Evolutionary conservation across 1,284 basidiomycete species (phyloP), one percentile per base, ranked within the genome.

Genomic region (Boletus hoseneyae): DNA sequence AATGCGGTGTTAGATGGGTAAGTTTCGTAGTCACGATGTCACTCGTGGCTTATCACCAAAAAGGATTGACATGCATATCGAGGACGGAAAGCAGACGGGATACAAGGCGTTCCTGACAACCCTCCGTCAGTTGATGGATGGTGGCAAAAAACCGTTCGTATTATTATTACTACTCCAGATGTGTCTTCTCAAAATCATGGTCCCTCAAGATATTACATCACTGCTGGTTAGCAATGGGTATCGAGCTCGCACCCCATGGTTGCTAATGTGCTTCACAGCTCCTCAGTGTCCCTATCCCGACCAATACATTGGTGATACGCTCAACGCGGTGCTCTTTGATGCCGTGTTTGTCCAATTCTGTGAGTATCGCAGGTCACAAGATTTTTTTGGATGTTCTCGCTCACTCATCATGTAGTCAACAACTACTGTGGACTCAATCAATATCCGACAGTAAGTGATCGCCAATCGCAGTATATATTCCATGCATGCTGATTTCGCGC

Each of bases 251-350:
- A n/a, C 4, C 0, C 3, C 15, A 9, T 33, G 12, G n/a, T 11
- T 25, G 11, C 23, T 47, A 15, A 27, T 19, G 3, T n/a, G 13
- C 1, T 25, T 3, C 16, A 23, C 33, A 54, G 82, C 83, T 0
- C 82, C 81, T 5, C 83, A 85, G 56, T 85, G 83, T 61, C 79
- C 79, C 6, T 85, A 72, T 71, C 83, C 83, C 0, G 83, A 85
- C 54, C 77, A 77, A 6, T 75, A 73, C 51, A 62, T 85, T 1
- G 79, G 80, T 36, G 55, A 70, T 19, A 75, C 78, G 15, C 56
- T 85, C 48, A 78, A 81, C 51, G 70, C 74, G 1, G 78, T 79
- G 13, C 66, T 65, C 0, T 84, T 85, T 55, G 83, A 85, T 56
- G 80, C 80, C 1, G 63, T 85, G 34, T 85, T 79, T 58, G 82